Evolutionary conservation across 179 eudicot species (phyloP), one percentile per base, ranked within the genome.

Genomic region (Silene coronaria): DNA sequence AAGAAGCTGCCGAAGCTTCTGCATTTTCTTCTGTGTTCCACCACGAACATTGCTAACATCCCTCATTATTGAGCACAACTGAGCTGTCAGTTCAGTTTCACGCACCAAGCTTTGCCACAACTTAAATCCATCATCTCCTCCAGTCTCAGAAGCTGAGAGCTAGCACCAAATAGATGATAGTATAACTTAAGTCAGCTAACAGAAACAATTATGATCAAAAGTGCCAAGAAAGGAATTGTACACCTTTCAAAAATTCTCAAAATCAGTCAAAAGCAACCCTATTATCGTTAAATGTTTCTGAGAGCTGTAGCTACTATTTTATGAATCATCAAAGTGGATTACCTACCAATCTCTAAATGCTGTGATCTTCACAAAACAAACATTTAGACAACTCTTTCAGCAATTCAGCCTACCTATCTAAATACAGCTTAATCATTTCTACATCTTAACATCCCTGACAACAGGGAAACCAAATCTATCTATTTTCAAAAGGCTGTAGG

Each of bases 51-150:
- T 95, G 73, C 96, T 82, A 59, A 95, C 97, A 77, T 95, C 99
- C 85, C 89, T 90, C 88, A 82, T 89, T 78, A 95, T 90, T 21
- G 96, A 90, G 79, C 99, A 91, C 85, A 95, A 63, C 82, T 95
- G 99, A 67, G 99, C 99, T 67, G 97, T 92, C 83, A 95, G 82
- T 84, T 95, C 99, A 23, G 97, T 95, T 81, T 95, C 97, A 55
- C 97, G 92, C 76, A 92, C 95, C 86, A 95, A 88, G 82, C 99
- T 95, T 83, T 95, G 99, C 99, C 99, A 95, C 76, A 89, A 75
- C 90, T 95, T 95, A 70, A 78, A 86, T 61, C 99, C 97, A 77
- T 95, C 90, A 67, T 89, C 99, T 69, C 86, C 89, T 75, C 88
- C 96, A 83, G 78, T 82, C 36, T 84, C 86, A 73, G 83, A 79